Evolutionary conservation across 2,329 filamentous ascomycete genomes (phyloP).

Genomic region (Colletotrichum tamarilloi): DNA sequence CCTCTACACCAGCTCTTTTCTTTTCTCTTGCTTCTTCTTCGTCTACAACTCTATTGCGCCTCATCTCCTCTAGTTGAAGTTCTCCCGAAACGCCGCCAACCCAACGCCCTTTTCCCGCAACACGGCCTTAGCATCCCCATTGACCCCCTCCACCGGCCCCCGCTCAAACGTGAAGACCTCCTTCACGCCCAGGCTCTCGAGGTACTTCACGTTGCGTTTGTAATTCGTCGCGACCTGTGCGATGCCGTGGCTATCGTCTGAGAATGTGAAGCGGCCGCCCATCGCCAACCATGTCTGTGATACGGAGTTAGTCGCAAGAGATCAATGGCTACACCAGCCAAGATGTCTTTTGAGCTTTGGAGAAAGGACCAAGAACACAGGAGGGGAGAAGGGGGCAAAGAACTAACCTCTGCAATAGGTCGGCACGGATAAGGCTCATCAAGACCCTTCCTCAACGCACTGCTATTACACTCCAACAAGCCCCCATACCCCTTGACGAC

Average conservation of each 20-base stretch:
- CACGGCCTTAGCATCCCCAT: conserved; percentile 44
- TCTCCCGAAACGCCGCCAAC: conserved; percentile 51
- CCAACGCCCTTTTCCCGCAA: conserved; percentile 58
- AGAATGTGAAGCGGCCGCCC: conserved; percentile 87
- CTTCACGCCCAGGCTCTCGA: conserved; percentile 73
- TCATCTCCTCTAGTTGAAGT: conserved; percentile 35
- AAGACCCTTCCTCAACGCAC: conserved; percentile 88
- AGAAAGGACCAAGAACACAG: background rate
- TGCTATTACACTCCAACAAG: conserved; percentile 89
- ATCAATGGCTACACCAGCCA: background rate
- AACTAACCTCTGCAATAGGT: conserved; percentile 78
- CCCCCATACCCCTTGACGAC: conserved; percentile 80
- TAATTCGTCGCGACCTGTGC: conserved; percentile 92
- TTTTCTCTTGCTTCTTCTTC: no score
- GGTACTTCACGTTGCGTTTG: conserved; percentile 73
- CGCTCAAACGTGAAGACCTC: conserved; percentile 69
- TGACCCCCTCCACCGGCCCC: conserved; percentile 41
- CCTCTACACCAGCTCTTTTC: background rate
- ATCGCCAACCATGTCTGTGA: conserved; percentile 75
- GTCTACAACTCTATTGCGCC: background rate
- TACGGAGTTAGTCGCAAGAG: conserved; percentile 12
- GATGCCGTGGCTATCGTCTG: conserved; percentile 93
- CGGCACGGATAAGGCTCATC: conserved; percentile 88
- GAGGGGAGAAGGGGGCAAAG: background rate
- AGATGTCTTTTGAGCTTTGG: no score